phyloP scores from a whole-genome alignment of 768 basidiomycete genomes.

The Tricholoma matsutake region DNA sequence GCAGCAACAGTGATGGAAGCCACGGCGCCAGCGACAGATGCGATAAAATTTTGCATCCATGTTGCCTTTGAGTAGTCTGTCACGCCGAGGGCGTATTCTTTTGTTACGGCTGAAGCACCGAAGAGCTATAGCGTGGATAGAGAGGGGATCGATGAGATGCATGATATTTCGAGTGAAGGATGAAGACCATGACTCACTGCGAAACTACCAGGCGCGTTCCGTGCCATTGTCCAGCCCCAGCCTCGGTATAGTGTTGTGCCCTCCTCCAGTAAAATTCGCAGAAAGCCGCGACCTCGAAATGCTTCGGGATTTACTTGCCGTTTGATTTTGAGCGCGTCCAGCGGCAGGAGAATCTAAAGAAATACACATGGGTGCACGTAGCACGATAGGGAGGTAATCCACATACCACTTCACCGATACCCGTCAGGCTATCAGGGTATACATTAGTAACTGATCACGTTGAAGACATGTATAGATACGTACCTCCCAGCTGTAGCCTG shows the following conservation, averaged over 20 bases:
- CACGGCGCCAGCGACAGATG: slow-evolving; percentile 90
- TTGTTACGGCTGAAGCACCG: slow-evolving; percentile 91
- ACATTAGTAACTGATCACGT: slow-evolving; percentile 2
- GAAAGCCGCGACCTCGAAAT: slow-evolving; percentile 88
- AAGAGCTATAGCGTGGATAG: slow-evolving; percentile 65
- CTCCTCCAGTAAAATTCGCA: slow-evolving; percentile 90
- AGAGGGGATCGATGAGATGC: not conserved
- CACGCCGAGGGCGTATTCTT: slow-evolving; percentile 89
- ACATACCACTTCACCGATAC: slow-evolving; percentile 92
- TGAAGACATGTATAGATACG: slow-evolving; percentile 14
- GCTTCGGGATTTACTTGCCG: slow-evolving; percentile 98
- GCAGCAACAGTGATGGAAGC: slow-evolving; percentile 96
- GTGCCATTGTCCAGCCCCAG: slow-evolving; percentile 98
- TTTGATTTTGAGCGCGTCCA: slow-evolving; percentile 98
- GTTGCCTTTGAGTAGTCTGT: slow-evolving; percentile 93
- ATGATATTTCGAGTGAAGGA: not conserved
- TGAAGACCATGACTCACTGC: slow-evolving; percentile 60
- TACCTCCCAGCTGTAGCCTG: slow-evolving; percentile 94
- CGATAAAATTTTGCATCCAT: slow-evolving; percentile 96
- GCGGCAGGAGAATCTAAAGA: slow-evolving; percentile 79
- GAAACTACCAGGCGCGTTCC: slow-evolving; percentile 95
- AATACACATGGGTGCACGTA: not conserved
- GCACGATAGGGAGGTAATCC: not conserved
- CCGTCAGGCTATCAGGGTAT: slow-evolving; percentile 50
- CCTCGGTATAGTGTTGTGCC: slow-evolving; percentile 91